A percentile compares a stretch with the other conserved stretches of the same genome.
These are phyloP conservation scores for Aspergillus ellipticus DNA, from an alignment of 495 filamentous ascomycete genomes.

Conservation along the genomic window DNA sequence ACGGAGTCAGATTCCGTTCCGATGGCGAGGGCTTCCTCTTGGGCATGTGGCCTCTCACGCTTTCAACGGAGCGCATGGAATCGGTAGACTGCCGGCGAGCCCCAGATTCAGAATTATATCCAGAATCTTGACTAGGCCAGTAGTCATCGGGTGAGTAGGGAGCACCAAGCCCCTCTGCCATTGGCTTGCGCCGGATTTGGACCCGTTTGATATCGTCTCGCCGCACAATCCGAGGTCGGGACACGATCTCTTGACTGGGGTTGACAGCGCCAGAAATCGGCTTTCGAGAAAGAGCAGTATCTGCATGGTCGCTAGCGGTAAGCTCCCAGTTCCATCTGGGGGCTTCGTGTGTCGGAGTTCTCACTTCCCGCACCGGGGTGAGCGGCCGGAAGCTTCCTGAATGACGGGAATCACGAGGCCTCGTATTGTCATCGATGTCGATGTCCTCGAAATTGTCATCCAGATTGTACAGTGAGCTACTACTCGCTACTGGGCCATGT, in stretches of 20 bases:
- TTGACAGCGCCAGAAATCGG: constrained; percentile 12
- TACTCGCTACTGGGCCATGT: constrained; percentile 2
- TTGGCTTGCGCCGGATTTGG: constrained; percentile 29
- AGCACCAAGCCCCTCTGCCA: constrained; percentile 21
- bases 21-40: constrained; percentile 23
- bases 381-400: constrained; percentile 20
- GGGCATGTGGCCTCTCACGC: constrained; percentile 7
- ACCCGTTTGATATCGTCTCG: constrained; percentile 38
- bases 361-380: constrained; percentile 22
- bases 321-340: constrained; percentile 2
- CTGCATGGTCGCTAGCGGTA: neutral
- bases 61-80: constrained; percentile 3
- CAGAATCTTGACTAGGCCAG: constrained; percentile 23
- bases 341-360: constrained; percentile 14
- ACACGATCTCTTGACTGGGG: constrained; percentile 27
- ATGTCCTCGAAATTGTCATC: constrained; percentile 17
- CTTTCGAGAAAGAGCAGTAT: constrained; percentile 6
- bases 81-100: constrained; percentile 4
- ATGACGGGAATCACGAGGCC: constrained; percentile 13
- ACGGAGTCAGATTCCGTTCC: constrained; percentile 39
- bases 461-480: constrained; percentile 1
- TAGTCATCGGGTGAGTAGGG: constrained; percentile 34
- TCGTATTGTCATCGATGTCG: constrained; percentile 10
- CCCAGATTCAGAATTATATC: neutral
- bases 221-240: constrained; percentile 32